These are phyloP conservation scores for Tephrocybe sp. DNA, from an alignment of 768 basidiomycete species.

Conservation along the genomic window DNA sequence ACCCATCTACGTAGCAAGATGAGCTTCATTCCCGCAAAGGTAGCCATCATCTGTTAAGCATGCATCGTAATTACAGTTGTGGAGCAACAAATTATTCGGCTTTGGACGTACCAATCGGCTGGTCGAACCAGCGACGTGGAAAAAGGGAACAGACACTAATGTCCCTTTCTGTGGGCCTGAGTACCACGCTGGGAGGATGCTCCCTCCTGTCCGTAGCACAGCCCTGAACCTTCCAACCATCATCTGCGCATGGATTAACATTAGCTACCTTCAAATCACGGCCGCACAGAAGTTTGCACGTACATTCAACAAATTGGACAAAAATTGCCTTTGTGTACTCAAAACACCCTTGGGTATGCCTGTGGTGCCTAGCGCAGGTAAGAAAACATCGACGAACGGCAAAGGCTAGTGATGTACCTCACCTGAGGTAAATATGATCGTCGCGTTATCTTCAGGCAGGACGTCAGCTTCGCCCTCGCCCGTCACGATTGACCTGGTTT, in stretches of 20 bases:
- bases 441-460: slow-evolving; percentile 44
- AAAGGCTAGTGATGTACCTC: slow-evolving; percentile 3
- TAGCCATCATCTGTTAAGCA: slow-evolving; percentile 34
- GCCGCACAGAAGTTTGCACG: slow-evolving; percentile 3
- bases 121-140: slow-evolving; percentile 50
- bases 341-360: slow-evolving; percentile 46
- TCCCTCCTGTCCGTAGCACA: slow-evolving; percentile 35
- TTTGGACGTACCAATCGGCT: slow-evolving; percentile 16
- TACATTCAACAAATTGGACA: slow-evolving; percentile 46
- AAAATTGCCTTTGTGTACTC: slow-evolving; percentile 45
- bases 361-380: slow-evolving; percentile 23
- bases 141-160: slow-evolving; percentile 53
- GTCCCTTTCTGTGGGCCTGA: slow-evolving; percentile 39
- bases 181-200: slow-evolving; percentile 23
- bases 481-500: slow-evolving; percentile 23
- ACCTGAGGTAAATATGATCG: slow-evolving; percentile 55
- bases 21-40: slow-evolving; percentile 41
- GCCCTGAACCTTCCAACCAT: slow-evolving; percentile 31
- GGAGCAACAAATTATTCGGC: neutral
- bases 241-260: slow-evolving; percentile 20
- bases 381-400: neutral
- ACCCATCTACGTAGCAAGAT: slow-evolving; percentile 52
- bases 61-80: neutral
- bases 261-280: neutral
- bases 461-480: slow-evolving; percentile 29